Conservation (phyloP, 495 filamentous ascomycete species). For the Delitschia confertaspora region DNA sequence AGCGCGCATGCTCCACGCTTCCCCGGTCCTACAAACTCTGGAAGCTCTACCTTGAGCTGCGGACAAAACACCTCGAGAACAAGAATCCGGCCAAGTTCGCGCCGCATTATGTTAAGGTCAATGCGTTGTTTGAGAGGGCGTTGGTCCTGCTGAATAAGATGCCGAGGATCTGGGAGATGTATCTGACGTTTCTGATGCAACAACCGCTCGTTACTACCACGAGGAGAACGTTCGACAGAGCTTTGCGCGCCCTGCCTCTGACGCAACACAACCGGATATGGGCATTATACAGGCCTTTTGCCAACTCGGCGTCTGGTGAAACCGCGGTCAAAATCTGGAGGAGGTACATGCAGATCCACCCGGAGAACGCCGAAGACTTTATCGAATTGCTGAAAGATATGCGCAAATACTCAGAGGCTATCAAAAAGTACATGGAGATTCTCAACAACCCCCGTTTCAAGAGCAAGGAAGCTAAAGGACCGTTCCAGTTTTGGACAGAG, state of each 20-base stretch:
- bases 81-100: conserved; percentile 77
- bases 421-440: conserved; percentile 86
- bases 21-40: conserved; percentile 96
- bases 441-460: conserved; percentile 86
- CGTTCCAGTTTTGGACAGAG: conserved; percentile 95
- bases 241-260: conserved; percentile 86
- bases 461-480: conserved; percentile 87
- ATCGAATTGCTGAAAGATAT: conserved; percentile 78
- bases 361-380: conserved; percentile 91
- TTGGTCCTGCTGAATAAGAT: conserved; percentile 97
- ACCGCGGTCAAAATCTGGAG: conserved; percentile 92
- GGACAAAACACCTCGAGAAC: conserved; percentile 70
- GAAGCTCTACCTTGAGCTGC: conserved; percentile 93
- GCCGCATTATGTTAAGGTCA: conserved; percentile 84
- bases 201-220: conserved; percentile 91
- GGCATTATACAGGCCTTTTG: conserved; percentile 85
- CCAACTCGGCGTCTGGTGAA: conserved; percentile 81
- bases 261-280: conserved; percentile 98
- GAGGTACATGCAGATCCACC: conserved; percentile 95
- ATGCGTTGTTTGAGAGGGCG: conserved; percentile 88
- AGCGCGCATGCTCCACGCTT: conserved; percentile 79
- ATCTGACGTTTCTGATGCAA: conserved; percentile 78
- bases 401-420: conserved; percentile 82
- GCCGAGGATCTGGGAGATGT: conserved; percentile 98
- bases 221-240: conserved; percentile 85